These are phyloP conservation scores for Vitellaria paradoxa DNA, from an alignment of 179 eudicot genomes.

Conservation along the genomic window DNA sequence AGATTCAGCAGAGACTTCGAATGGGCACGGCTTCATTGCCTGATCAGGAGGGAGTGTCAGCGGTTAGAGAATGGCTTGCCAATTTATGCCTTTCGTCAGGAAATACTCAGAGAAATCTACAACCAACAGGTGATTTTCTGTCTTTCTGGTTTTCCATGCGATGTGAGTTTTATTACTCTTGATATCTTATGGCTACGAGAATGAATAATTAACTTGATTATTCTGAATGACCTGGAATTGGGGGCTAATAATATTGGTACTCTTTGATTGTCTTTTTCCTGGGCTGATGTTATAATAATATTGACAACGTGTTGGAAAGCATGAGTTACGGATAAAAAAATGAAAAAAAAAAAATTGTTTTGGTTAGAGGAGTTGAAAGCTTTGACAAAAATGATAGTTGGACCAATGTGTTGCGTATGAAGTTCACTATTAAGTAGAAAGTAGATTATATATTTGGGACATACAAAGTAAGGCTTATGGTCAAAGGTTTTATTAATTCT, in stretches of 20 bases:
- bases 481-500: no score
- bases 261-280: neutral
- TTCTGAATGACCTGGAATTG: neutral
- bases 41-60: conserved; percentile 45
- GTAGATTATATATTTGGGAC: no score
- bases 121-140: conserved; percentile 61
- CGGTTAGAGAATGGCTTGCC: conserved; percentile 51
- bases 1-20: conserved; percentile 17
- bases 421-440: no score
- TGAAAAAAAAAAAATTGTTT: no score
- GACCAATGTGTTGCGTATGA: no score
- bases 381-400: no score
- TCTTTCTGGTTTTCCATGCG: neutral
- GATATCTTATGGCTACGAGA: neutral
- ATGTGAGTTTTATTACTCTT: neutral
- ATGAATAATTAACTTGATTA: neutral
- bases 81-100: conserved; percentile 41
- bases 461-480: no score
- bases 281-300: neutral
- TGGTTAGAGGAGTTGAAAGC: no score
- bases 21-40: conserved; percentile 28
- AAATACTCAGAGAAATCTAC: conserved; percentile 43
- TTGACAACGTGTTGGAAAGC: neutral
- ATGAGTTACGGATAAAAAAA: no score
- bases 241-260: neutral